These are phyloP conservation scores for Sugiyamaella novakii DNA, from an alignment of 1,139 yeast species.

Conservation along the genomic window DNA sequence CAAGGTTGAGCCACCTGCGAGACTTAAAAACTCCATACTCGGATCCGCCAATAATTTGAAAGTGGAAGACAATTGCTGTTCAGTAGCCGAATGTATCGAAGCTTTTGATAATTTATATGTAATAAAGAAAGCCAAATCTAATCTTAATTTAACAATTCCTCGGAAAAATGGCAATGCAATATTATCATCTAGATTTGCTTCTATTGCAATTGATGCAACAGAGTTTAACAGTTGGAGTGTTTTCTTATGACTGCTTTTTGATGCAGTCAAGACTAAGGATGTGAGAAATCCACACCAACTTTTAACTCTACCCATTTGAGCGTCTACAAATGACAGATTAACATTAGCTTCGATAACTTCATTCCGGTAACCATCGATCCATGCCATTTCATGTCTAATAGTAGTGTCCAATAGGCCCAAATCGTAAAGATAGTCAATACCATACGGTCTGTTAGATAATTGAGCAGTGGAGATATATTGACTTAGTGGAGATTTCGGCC, in stretches of 20 bases:
- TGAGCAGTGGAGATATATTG: conserved; percentile 47
- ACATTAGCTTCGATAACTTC: conserved; percentile 63
- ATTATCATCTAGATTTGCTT: conserved; percentile 57
- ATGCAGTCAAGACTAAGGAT: conserved; percentile 54
- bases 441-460: conserved; percentile 38
- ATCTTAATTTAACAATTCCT: conserved; percentile 60
- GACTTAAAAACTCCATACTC: conserved; percentile 29
- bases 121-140: conserved; percentile 70
- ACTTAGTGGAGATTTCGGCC: conserved; percentile 51
- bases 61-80: conserved; percentile 27
- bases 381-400: conserved; percentile 50
- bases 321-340: conserved; percentile 62
- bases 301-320: conserved; percentile 70
- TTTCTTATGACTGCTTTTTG: conserved; percentile 39
- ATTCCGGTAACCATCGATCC: conserved; percentile 54
- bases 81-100: conserved; percentile 15
- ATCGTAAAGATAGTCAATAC: conserved; percentile 59
- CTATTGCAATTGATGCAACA: conserved; percentile 54
- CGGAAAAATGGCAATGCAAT: conserved; percentile 52
- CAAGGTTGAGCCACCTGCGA: conserved; percentile 17
- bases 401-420: conserved; percentile 63
- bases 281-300: conserved; percentile 79
- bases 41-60: conserved; percentile 33
- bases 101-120: conserved; percentile 50
- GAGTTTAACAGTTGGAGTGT: conserved; percentile 42